These are phyloP conservation scores for Tulasnella sp. DNA, from an alignment of 768 basidiomycete species.

Conservation along the genomic window DNA sequence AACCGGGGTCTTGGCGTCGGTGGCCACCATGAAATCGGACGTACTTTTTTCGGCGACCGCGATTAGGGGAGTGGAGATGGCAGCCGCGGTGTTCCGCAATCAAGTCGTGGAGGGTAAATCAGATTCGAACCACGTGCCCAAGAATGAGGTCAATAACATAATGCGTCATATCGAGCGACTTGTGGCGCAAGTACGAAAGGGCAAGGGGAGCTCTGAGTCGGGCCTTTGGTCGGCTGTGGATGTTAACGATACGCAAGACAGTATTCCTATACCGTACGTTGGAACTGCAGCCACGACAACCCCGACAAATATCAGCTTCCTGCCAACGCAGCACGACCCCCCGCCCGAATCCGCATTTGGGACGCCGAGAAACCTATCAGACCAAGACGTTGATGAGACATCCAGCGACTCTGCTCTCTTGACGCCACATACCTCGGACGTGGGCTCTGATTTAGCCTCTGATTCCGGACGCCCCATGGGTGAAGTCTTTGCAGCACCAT, in stretches of 20 bases:
- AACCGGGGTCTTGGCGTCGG: slow-evolving; percentile 61
- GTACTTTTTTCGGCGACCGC: slow-evolving; percentile 50
- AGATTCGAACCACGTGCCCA: neutral
- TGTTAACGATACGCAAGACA: neutral
- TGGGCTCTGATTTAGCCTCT: neutral
- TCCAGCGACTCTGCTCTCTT: neutral
- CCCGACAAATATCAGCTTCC: neutral
- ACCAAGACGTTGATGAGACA: neutral
- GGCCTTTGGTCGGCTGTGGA: neutral
- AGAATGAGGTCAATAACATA: slow-evolving; percentile 1
- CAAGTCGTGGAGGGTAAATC: slow-evolving; percentile 2
- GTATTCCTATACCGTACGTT: slow-evolving; percentile 23
- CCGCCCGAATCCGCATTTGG: neutral
- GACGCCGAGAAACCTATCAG: neutral
- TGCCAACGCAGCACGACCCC: neutral
- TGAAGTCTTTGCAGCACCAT: too few species aligned
- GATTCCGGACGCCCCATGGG: neutral
- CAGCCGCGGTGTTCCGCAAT: slow-evolving; percentile 35
- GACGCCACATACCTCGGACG: neutral
- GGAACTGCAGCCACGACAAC: neutral
- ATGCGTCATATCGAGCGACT: neutral
- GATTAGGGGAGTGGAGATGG: slow-evolving; percentile 46
- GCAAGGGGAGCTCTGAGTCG: neutral
- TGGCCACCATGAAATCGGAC: slow-evolving; percentile 52
- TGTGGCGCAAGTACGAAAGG: neutral